Evolutionary conservation across 2,329 filamentous ascomycete genomes (phyloP).

Genomic region (Aspergillus sp.): DNA sequence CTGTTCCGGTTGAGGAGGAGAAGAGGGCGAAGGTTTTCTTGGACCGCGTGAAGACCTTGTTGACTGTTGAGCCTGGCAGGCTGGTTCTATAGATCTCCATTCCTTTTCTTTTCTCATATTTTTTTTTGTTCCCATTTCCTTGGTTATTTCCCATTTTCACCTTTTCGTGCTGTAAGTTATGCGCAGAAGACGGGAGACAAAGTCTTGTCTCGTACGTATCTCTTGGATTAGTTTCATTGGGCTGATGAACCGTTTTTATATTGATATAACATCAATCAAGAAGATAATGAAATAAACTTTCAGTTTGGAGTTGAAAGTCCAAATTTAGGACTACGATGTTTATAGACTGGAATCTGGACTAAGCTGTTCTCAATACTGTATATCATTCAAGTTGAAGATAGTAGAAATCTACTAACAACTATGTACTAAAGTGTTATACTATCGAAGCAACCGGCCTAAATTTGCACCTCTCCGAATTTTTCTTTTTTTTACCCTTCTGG

Average conservation of each 20-base stretch:
- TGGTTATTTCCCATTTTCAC: too few species aligned
- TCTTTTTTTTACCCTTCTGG: too few species aligned
- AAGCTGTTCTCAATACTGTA: too few species aligned
- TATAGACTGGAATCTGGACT: too few species aligned
- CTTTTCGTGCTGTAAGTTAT: background rate
- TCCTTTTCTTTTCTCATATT: background rate
- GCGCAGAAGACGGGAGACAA: background rate
- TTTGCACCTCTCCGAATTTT: too few species aligned
- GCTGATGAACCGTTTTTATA: background rate
- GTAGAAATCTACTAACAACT: too few species aligned
- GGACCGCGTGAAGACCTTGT: conserved; percentile 77
- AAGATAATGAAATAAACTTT: conserved; percentile 1
- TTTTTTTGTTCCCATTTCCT: background rate
- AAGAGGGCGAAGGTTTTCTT: conserved; percentile 79
- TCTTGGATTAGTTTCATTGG: background rate
- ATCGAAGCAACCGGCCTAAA: too few species aligned
- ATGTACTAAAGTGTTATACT: too few species aligned
- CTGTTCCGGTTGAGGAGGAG: conserved; percentile 77
- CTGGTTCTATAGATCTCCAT: conserved; percentile 57
- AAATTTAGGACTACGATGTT: background rate
- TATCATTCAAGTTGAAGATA: too few species aligned
- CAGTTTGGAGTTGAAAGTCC: background rate
- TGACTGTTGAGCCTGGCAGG: conserved; percentile 78
- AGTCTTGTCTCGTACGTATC: background rate
- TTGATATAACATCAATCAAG: background rate